Evolutionary conservation across 2,329 filamentous ascomycete genomes (phyloP), one percentile per base, ranked within the genome.

Genomic region (Alternaria metachromatica): DNA sequence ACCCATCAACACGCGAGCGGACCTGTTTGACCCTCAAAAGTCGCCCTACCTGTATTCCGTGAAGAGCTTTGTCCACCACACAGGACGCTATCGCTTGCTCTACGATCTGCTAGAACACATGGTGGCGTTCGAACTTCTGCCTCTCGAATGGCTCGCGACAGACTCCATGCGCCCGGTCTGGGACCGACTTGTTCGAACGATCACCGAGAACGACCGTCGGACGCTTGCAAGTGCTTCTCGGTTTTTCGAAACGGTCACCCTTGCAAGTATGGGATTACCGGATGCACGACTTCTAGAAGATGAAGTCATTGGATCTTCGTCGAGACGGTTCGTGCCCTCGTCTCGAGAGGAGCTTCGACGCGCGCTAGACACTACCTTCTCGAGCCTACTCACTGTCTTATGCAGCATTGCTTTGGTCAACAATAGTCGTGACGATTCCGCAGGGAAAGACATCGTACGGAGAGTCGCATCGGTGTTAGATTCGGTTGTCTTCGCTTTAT

Each of bases 111-210:
- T 81, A 3, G 73, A 75, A 46, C 70, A 73, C 37, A 72, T 81
- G 72, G 63, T 82, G 15, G 72, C 72, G 11, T 66, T 76, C 48
- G 74, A 78, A 37, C 69, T 77, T 12, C 56, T 81, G 10, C 78
- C 78, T 4, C 55, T 81, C 10, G 79, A 80, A 56, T 81, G 80
- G 80, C 64, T 81, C 15, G 79, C 79, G 3, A 80, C 79, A 3
- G 68, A 72, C 33, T 67, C 64, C 15, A 78, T 81, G 75, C 76
- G 72, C 13, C 71, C 72, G 5, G 46, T 80, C 5, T 81, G 77
- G 76, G 77, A 73, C 30, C 72, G 72, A 41, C 56, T 80, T 4
- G 72, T 81, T 11, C 73, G 73, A 41, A 71, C 71, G 7, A 60
- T 80, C n/a, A 73, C 75, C 1, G 70, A 77, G n/a, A 65, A 70